phyloP scores from a whole-genome alignment of 371 early-diverging fungal species.

The Apophysomyces ossiformis region DNA sequence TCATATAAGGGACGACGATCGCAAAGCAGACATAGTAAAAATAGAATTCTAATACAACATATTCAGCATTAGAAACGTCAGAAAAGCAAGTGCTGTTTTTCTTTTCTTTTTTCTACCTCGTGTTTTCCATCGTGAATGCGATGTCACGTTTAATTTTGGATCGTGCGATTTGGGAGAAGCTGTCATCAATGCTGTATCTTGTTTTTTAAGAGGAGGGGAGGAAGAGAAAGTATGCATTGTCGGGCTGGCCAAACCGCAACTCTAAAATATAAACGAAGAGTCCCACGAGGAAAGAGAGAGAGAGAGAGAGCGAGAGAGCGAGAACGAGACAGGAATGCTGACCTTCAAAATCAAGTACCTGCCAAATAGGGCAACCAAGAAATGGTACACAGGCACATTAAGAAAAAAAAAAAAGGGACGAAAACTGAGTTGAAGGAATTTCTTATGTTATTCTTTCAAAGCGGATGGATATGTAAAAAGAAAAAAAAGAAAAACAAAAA shows the following conservation, averaged over 20 bases:
- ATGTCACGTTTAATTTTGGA: background rate
- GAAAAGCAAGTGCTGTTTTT: background rate
- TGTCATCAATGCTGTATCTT: background rate
- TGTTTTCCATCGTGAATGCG: slow-evolving; percentile 44
- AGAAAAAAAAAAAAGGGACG: too few species aligned
- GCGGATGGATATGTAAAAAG: too few species aligned
- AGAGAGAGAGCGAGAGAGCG: too few species aligned
- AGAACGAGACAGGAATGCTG: too few species aligned
- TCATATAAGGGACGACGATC: slow-evolving; percentile 67
- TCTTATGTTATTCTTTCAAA: too few species aligned
- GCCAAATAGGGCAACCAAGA: too few species aligned
- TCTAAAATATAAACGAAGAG: background rate
- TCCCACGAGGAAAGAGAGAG: too few species aligned
- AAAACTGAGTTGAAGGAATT: too few species aligned
- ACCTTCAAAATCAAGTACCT: too few species aligned
- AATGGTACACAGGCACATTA: too few species aligned
- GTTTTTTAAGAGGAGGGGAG: background rate
- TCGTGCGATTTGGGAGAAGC: background rate
- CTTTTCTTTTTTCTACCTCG: slow-evolving; percentile 23
- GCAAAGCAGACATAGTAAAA: slow-evolving; percentile 70
- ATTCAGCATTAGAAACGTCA: background rate
- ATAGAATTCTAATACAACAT: slow-evolving; percentile 63
- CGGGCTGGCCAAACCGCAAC: background rate
- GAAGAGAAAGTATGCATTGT: background rate
- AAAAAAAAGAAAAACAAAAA: too few species aligned